Base-by-base conservation (phyloP, 805 yeast genomes). In the Metschnikowia lachancei region DNA sequence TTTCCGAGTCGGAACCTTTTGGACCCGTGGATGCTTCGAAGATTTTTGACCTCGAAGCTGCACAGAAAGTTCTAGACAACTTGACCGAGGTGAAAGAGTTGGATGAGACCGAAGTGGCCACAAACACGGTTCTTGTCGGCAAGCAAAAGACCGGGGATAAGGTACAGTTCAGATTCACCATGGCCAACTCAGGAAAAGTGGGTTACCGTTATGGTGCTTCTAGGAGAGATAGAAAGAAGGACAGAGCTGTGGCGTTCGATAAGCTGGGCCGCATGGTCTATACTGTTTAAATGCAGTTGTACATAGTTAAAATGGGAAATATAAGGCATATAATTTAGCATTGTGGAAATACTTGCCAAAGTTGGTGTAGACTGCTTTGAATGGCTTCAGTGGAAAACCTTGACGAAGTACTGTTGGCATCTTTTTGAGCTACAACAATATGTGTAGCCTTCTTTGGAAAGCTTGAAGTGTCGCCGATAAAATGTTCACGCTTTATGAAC, bases 21-120 rank as follows among this genome's bases (percentile, higher is more conserved):
- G 97, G 97, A 6, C 96, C 97, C 4, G 77, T 90, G 5, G 98
- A 94, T 62, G 97, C 99, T 12, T 97, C 99, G 41, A 73, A 81
- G 47, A 78, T 85, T 33, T 80, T 88, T 53, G 90, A 78, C 36
- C 75, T 92, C 53, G 91, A 87, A 63, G 95, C 96, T n/a, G 97
- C 98, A 24, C 78, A 81, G 39, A 81, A 75, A 31, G 86, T 94
- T 2, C 75, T 91, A 56, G 80, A 82, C 57, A 81, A 80, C 63
- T 75, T 91, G 52, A 75, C 87, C 11, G 77, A 80, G 55, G 70
- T 77, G 37, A 81, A 81, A 40, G 82, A 77, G 46, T 80, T 76
- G 39, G 71, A 77, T 5, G 65, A 67, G 14, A 63, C 66, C 39
- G 50, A 60, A 9, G 65, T 63, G 13, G 41, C 50, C 56, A 47